Evolutionary conservation across 148 eudicot genomes (phyloP), one percentile per base, ranked within the genome.

Genomic region (Rhododendron griersonianum): DNA sequence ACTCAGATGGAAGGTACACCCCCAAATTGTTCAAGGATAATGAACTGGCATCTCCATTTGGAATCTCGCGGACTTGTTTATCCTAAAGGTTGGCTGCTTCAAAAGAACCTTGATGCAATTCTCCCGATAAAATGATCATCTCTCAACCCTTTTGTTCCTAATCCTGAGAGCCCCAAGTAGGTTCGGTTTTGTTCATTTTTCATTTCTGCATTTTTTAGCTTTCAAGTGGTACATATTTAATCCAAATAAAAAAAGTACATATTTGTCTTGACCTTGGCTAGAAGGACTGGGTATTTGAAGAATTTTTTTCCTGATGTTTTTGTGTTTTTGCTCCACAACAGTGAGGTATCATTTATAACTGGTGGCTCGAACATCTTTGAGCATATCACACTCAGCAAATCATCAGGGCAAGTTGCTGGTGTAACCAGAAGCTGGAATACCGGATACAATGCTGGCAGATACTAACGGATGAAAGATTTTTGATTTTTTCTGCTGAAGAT

Each of bases 1-100:
- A 93, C 93, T 87, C 96, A 97, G 86, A 97, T 97, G 99, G 96
- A 95, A 90, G 94, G 92, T 61, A 86, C 89, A 45, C 93, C 98
- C 53, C 81, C 50, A 25, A 93, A 91, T 78, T 97, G 99, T 88
- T 84, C 88, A 53, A 92, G 80, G 90, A 91, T 97, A 69, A 92
- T 95, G 96, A 97, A 94, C 85, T 97, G 99, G 99, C 98, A 97
- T 90, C 95, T 97, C 78, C 99, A 97, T 86, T 84, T 95, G 93
- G 96, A 97, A 90, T 92, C 95, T 82, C 88, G 61, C 9, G 88
- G 85, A 61, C 92, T 91, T 86, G 88, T 41, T 53, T 95, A 97
- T 89, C 99, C 99, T 44, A 85, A 88, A 79, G 98, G 96, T 57
- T 97, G 99, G 99, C 57, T 90, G 85, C 92, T 95, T 86, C 91